These are phyloP conservation scores for Paratrimastix pyriformis DNA, from an alignment of 78 protist species.

Conservation along the genomic window DNA sequence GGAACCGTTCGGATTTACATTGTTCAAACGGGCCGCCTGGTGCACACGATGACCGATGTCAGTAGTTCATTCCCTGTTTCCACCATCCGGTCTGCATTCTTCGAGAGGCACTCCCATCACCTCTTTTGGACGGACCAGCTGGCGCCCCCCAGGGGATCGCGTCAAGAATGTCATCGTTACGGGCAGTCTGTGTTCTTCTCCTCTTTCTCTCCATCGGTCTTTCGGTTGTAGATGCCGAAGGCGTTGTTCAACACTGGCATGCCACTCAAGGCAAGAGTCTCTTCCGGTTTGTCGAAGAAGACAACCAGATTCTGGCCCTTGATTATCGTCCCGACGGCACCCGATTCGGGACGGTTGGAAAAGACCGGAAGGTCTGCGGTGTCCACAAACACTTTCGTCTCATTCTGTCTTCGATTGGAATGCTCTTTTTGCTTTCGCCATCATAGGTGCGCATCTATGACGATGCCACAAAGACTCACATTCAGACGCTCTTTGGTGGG, in stretches of 20 bases:
- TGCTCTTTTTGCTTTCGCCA: too few species aligned
- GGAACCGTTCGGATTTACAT: background rate
- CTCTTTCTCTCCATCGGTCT: background rate
- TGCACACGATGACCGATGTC: background rate
- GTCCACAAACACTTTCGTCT: too few species aligned
- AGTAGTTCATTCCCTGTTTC: background rate
- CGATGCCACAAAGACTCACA: slow-evolving; percentile 29
- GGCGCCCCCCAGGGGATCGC: too few species aligned
- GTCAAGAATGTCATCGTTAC: too few species aligned
- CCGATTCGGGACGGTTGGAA: too few species aligned
- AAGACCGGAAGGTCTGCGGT: too few species aligned
- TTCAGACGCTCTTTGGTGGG: background rate
- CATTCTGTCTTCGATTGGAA: too few species aligned
- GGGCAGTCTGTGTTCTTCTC: background rate
- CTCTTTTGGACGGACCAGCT: too few species aligned
- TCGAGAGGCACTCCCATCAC: too few species aligned
- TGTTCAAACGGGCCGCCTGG: background rate
- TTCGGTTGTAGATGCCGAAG: too few species aligned
- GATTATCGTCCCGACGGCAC: slow-evolving; percentile 1
- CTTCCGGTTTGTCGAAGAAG: slow-evolving; percentile 11
- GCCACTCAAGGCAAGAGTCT: background rate
- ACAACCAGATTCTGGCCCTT: background rate
- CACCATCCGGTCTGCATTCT: background rate
- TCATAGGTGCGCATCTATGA: slow-evolving; percentile 36
- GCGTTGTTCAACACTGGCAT: background rate